These are phyloP conservation scores for Pelagophyceae sp. DNA, from an alignment of 352 stramenopile genomes.

Conservation along the genomic window DNA sequence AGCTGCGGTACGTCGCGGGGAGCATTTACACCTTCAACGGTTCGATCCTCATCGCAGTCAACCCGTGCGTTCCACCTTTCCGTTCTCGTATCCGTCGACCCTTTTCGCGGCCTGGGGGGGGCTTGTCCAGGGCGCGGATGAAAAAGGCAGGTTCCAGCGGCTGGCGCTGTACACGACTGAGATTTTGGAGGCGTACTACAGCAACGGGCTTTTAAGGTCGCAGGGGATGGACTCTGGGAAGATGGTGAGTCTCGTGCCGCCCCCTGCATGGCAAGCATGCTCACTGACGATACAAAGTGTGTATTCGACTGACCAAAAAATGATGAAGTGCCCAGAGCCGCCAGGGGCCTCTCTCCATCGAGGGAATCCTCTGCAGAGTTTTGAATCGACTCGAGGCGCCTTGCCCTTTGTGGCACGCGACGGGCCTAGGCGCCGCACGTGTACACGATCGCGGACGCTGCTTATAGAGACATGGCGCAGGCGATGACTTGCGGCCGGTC, in stretches of 20 bases:
- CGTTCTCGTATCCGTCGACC: background rate
- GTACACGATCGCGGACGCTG: conserved; percentile 56
- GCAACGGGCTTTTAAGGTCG: background rate
- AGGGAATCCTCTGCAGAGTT: no score
- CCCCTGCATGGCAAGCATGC: no score
- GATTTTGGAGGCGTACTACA: conserved; percentile 47
- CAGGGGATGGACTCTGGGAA: background rate
- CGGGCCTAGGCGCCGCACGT: conserved; percentile 46
- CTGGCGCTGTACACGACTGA: conserved; percentile 50
- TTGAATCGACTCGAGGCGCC: no score
- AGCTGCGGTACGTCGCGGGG: conserved; percentile 42
- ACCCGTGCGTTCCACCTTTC: conserved; percentile 30
- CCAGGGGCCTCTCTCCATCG: no score
- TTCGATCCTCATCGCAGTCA: conserved; percentile 57
- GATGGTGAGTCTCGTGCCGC: no score
- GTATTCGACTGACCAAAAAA: no score
- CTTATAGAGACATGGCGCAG: conserved; percentile 60
- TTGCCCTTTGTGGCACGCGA: no score
- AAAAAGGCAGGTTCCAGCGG: conserved; percentile 41
- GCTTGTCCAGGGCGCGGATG: no score
- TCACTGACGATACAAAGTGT: no score
- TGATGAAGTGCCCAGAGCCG: no score
- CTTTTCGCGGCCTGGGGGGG: no score
- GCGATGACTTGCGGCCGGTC: background rate
- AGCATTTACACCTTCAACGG: conserved; percentile 67